Base-by-base conservation (phyloP, 179 eudicot species). In the Pouteria campechiana region DNA sequence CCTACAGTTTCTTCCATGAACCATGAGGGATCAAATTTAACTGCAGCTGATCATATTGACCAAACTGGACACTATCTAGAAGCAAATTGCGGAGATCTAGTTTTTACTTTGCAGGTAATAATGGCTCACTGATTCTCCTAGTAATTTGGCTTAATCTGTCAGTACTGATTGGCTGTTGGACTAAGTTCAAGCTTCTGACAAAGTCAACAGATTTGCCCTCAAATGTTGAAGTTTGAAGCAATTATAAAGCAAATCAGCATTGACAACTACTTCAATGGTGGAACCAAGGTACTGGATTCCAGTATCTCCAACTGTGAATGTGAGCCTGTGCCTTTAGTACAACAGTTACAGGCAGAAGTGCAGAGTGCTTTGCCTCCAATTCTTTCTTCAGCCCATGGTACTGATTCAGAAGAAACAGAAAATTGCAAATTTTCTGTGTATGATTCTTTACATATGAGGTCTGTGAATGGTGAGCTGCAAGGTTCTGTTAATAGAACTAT, bases 201-300 rank as follows among this genome's bases (percentile, higher is more conserved):
- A 79, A 70, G 65, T 72, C 58, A 61, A 72, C 85, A 90, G 98
- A 83, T 77, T 37, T 55, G 56, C 37, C 79, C 85, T 52, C 63
- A 46, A 62, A 69, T 77, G 54, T 74, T 74, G 72, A 77, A 69
- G 41, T 59, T 82, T 34, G 85, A 75, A 66, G 78, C 74, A 34
- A 68, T 57, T 12, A 75, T 82, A 45, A 52, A 82, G 48, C 70
- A 50, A 55, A 55, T 79, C 39, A 81, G 67, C 64, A 52, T 90
- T n/a, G 48, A 63, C 31, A 92, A 90, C 58, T 65, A 68, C 72
- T 64, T 74, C 53, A 73, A 54, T 25, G 27, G 49, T 44, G 44
- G 19, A 27, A 49, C 61, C 32, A 64, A 54, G 39, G 63, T 25
- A 18, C 17, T 27, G 19, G 64, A 49, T 19, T 25, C 46, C 21